A percentile compares a stretch with the other conserved stretches of the same genome.
These are phyloP conservation scores for Acer yangbiense DNA, from an alignment of 345 rosid genomes.

Conservation along the genomic window DNA sequence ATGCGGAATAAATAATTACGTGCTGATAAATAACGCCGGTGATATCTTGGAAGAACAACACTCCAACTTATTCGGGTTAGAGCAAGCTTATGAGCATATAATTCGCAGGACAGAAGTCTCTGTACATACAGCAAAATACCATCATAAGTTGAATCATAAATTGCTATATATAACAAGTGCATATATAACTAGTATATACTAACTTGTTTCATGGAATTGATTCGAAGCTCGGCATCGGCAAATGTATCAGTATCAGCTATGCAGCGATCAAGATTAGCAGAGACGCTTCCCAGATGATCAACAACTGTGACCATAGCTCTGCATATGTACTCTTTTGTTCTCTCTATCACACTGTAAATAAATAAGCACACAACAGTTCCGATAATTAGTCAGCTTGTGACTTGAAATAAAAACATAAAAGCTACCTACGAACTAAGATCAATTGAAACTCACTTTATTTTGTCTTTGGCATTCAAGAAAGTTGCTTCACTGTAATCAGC, in stretches of 20 bases:
- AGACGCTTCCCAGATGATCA: constrained; percentile 70
- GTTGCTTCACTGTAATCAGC: constrained; percentile 62
- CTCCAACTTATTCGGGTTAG: constrained; percentile 45
- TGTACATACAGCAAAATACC: constrained; percentile 10
- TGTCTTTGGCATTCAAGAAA: constrained; percentile 48
- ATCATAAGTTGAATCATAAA: neutral
- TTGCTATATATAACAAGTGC: too few relatives aligned
- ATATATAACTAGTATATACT: constrained; percentile 1
- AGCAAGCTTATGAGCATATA: constrained; percentile 47
- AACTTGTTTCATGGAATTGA: constrained; percentile 59
- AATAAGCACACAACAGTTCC: neutral
- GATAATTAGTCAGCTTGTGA: neutral
- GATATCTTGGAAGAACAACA: constrained; percentile 39
- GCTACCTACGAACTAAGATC: neutral
- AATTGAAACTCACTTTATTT: constrained; percentile 40
- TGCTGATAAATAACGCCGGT: constrained; percentile 51
- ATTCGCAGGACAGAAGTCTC: constrained; percentile 53
- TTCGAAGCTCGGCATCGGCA: constrained; percentile 54
- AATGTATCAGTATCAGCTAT: constrained; percentile 35
- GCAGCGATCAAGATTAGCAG: constrained; percentile 45
- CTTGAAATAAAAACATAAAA: neutral
- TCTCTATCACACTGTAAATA: constrained; percentile 51
- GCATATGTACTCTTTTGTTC: constrained; percentile 66
- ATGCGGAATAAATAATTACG: constrained; percentile 19
- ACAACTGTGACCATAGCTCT: constrained; percentile 61